Base-by-base conservation (phyloP, 352 stramenopile species). In the Elongisporangium prolatum region DNA sequence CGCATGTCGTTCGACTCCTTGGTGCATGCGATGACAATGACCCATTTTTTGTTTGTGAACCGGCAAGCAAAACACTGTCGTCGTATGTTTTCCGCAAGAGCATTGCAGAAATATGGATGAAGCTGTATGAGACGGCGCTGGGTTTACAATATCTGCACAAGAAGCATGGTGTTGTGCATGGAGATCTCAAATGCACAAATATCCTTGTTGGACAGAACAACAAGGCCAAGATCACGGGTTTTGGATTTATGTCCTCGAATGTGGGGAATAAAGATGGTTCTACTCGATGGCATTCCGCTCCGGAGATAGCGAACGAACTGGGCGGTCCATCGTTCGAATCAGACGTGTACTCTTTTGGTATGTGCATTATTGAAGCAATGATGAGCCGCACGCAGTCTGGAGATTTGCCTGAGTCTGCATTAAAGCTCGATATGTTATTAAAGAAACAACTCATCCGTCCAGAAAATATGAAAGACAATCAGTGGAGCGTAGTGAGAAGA, bases 341-440 rank as follows among this genome's bases (percentile, higher is more conserved):
- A 17, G 68, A 73, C 21, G 49, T 73, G 8, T 73, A 66, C 16
- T 61, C 48, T 11, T 57, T 76, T 21, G 65, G 37, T 0, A 73
- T 76, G 68, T 71, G 65, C 25, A 71, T 73, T n/a, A 50, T 76
- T 11, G 68, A 73, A 25, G 59, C 62, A 11, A 56, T 67, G 48
- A 13, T 13, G 5, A 13, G 8, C 28, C 28, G 14, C 9, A 40
- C 4, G 4, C 28, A 8, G 28, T 40, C 5, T 8, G 28, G 28
- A 40, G 2, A 14, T 13, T 5, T 40, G 28, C 4, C 5, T n/a
- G n/a, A n/a, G n/a, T n/a, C n/a, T n/a, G n/a, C n/a, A n/a, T n/a
- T n/a, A n/a, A n/a, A n/a, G n/a, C n/a, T n/a, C n/a, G n/a, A n/a
- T n/a, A n/a, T n/a, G n/a, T n/a, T n/a, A n/a, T 13, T 2, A 40